Evolutionary conservation across 2,329 filamentous ascomycete genomes (phyloP), one percentile per base, ranked within the genome.

Genomic region (Rhexocercosporidium sp.): DNA sequence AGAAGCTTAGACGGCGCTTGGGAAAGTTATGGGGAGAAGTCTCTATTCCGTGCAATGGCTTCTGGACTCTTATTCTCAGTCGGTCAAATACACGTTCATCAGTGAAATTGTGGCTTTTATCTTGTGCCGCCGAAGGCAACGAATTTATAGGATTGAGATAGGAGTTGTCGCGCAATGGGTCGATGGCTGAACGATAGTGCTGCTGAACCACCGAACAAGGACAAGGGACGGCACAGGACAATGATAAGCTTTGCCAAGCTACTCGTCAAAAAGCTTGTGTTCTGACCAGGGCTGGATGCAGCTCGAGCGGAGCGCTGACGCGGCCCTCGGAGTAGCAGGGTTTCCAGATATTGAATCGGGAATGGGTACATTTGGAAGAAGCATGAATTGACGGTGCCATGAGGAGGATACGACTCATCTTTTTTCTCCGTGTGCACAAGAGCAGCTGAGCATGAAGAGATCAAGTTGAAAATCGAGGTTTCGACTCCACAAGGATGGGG

Each of bases 201-300:
- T n/a, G 27, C 49, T 53, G 49, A 53, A 31, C 49, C 14, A 29
- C 34, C 51, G 9, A 27, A 57, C 29, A 22, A 16, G 20, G 34
- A 29, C 34, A 31, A n/a, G 39, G 39, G 57, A 20, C n/a, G n/a
- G 31, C 49, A 27, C n/a, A 47, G 7, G 62, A 31, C 29, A 51
- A 14, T 44, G 57, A 41, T 57, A 67, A 67, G 66, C 66, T 67
- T 67, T 67, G 60, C 53, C 61, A 62, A 61, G 64, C 49, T 22
- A 18, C 18, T 64, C 62, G 62, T n/a, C 22, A 57, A 65, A 67
- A 67, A 59, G 66, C 66, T 67, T 67, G 34, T 61, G 54, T 56
- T 22, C 4, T 29, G 29, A 53, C 46, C 34, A 34, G 46, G 53
- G 20, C n/a, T n/a, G 25, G 44, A 27, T 47, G 41, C 27, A 16